These are phyloP conservation scores for Pseudoscleropodium purum DNA, from an alignment of 225 moss, liverwort and hornwort species.

Conservation along the genomic window DNA sequence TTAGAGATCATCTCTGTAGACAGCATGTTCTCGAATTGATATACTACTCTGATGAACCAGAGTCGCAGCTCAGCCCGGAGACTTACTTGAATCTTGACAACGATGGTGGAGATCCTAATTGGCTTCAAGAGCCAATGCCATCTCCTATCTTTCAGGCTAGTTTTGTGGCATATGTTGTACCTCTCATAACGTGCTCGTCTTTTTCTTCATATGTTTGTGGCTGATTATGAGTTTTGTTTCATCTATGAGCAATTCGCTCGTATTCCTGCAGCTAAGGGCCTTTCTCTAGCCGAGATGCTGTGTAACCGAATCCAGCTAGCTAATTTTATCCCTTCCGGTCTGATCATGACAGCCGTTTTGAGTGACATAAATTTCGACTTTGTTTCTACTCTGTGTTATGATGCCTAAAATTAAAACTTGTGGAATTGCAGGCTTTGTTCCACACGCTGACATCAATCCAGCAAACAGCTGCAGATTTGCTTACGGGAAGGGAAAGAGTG, in stretches of 20 bases:
- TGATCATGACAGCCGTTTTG: neutral
- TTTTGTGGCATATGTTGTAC: neutral
- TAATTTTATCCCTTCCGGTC: neutral
- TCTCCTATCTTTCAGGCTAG: slow-evolving; percentile 76
- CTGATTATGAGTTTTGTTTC: neutral
- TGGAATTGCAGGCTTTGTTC: slow-evolving; percentile 67
- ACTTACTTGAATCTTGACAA: slow-evolving; percentile 70
- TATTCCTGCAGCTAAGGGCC: neutral
- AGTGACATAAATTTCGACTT: neutral
- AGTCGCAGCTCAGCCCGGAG: slow-evolving; percentile 74
- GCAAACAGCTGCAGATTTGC: slow-evolving; percentile 60
- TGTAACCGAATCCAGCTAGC: neutral
- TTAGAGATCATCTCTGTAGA: slow-evolving; percentile 82
- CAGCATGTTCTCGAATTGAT: slow-evolving; percentile 78
- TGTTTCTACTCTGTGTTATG: neutral
- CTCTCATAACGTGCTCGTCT: neutral
- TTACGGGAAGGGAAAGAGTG: slow-evolving; percentile 79
- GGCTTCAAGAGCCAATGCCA: slow-evolving; percentile 94
- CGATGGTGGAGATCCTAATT: slow-evolving; percentile 60
- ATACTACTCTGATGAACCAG: slow-evolving; percentile 76
- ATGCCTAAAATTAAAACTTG: neutral
- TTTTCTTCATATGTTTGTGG: neutral
- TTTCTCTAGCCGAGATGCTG: neutral
- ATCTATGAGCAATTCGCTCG: neutral
- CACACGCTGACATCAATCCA: slow-evolving; percentile 69